Percentiles rank a stretch among this genome's conserved stretches.
These are phyloP conservation scores for Hymenoscyphus scutula DNA, from an alignment of 2,329 filamentous ascomycete species.

Conservation along the genomic window DNA sequence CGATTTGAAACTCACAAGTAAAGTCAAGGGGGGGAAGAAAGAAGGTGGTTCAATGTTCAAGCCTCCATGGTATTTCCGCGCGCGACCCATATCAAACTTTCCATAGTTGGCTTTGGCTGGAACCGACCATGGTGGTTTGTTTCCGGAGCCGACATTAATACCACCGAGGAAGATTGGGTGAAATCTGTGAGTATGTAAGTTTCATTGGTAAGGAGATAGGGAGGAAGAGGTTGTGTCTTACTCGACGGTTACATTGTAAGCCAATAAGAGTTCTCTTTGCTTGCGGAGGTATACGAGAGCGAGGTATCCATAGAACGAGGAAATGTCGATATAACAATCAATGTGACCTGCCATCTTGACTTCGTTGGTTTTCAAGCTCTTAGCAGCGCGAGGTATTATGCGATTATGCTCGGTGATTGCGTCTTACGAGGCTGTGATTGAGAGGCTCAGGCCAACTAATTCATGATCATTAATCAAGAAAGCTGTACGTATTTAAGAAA, in stretches of 20 bases:
- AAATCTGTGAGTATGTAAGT: constrained; percentile 46
- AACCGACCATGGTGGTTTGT: constrained; percentile 71
- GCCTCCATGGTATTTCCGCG: constrained; percentile 50
- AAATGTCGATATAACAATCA: constrained; percentile 65
- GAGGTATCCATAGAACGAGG: constrained; percentile 62
- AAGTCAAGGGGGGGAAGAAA: constrained; percentile 54
- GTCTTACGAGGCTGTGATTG: background rate
- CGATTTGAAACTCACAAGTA: constrained; percentile 43
- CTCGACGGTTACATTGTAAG: constrained; percentile 64
- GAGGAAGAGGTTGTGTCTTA: constrained; percentile 40
- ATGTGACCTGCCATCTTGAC: constrained; percentile 58
- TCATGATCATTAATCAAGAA: constrained; percentile 7
- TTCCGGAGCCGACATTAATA: constrained; percentile 61
- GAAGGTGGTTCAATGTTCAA: constrained; percentile 42
- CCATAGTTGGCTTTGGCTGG: constrained; percentile 65
- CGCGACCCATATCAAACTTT: constrained; percentile 46
- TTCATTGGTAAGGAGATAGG: background rate
- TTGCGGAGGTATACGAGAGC: constrained; percentile 56
- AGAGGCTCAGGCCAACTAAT: background rate
- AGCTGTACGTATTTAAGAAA: background rate
- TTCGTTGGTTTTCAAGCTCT: background rate
- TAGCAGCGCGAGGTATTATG: background rate
- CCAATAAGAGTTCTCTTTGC: constrained; percentile 52
- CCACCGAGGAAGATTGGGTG: constrained; percentile 71
- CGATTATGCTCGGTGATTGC: background rate